Percentiles rank a stretch among this genome's conserved stretches.
Evolutionary conservation across 306 rosid species (phyloP).

Genomic region (Cucurbita maxima): DNA sequence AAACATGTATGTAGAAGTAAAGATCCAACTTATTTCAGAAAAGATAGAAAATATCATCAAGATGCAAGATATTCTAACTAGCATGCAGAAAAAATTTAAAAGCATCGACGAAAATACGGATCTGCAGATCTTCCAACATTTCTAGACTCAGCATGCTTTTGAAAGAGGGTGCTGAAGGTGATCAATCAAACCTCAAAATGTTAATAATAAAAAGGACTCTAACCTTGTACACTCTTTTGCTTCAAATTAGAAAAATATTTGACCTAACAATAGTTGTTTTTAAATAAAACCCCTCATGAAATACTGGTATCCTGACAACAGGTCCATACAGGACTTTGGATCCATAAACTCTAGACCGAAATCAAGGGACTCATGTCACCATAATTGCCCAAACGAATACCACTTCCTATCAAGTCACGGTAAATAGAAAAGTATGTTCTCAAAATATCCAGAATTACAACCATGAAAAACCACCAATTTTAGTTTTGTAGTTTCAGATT

Average conservation of each 20-base stretch:
- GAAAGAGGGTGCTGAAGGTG: not conserved
- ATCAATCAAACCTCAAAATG: not conserved
- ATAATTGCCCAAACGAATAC: not conserved
- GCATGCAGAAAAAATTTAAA: not conserved
- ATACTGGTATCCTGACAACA: not conserved
- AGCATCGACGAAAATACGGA: not conserved
- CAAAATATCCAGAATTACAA: not conserved
- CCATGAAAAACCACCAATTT: not conserved
- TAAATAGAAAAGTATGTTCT: not conserved
- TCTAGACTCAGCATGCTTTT: not conserved
- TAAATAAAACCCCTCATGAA: not conserved
- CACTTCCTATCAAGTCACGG: not conserved
- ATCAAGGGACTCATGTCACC: not conserved
- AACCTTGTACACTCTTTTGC: not conserved
- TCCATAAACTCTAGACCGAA: not conserved
- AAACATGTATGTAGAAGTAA: not conserved
- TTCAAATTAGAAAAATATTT: not conserved
- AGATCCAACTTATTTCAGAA: not conserved
- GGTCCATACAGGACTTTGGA: not conserved
- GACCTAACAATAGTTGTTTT: not conserved
- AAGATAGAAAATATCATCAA: not conserved
- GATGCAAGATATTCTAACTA: not conserved
- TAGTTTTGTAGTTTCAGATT: constrained; percentile 40
- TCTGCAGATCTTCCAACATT: not conserved
- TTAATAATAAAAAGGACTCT: not conserved